These are phyloP conservation scores for Mimosa bimucronata DNA, from an alignment of 306 rosid species.

Conservation along the genomic window DNA sequence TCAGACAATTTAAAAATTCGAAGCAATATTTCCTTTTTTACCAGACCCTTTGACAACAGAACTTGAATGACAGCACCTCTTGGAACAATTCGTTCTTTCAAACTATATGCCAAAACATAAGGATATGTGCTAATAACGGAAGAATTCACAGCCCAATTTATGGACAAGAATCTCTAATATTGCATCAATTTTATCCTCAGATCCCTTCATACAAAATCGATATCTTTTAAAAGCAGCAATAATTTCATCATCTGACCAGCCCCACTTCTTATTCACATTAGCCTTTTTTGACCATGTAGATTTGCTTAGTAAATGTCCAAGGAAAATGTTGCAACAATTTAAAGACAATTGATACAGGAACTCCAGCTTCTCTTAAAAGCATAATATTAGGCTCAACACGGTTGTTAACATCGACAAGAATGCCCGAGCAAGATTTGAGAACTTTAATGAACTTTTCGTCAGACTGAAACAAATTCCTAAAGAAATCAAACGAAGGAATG, in stretches of 20 bases:
- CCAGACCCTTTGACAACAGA: constrained; percentile 33
- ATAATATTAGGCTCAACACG: no score
- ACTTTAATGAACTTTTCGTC: neutral
- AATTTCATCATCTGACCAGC: constrained; percentile 37
- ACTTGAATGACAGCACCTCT: constrained; percentile 40
- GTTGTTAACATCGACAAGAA: no score
- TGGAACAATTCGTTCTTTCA: constrained; percentile 38
- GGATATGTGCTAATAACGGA: constrained; percentile 10
- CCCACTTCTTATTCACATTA: constrained; percentile 40
- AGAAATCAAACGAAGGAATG: constrained; percentile 16
- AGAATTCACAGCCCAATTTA: constrained; percentile 34
- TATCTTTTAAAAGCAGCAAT: constrained; percentile 31
- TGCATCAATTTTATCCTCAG: constrained; percentile 36
- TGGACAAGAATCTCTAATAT: constrained; percentile 40
- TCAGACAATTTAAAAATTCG: no score
- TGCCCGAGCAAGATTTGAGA: no score
- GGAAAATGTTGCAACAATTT: no score
- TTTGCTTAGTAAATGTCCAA: constrained; percentile 30
- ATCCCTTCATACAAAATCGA: constrained; percentile 33
- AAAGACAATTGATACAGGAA: no score
- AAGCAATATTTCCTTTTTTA: neutral
- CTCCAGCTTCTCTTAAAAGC: no score
- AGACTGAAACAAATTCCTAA: neutral
- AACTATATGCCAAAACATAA: constrained; percentile 10
- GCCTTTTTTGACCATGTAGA: constrained; percentile 42